Base-by-base conservation (phyloP, 2,329 filamentous ascomycete species). In the Aspergillus costaricaensis region DNA sequence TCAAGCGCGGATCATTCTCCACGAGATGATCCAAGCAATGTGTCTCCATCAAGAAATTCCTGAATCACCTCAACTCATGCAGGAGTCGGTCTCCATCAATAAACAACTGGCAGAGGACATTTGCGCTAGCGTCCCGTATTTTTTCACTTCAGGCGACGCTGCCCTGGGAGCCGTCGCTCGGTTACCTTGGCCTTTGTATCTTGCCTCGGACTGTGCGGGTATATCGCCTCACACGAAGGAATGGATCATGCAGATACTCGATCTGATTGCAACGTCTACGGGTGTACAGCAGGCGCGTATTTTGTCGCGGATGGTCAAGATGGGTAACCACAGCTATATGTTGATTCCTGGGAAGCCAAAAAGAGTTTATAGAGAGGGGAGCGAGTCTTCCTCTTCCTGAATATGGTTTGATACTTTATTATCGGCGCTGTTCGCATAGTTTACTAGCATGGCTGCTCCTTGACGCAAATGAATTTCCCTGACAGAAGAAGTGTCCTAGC, bases 141-240 rank as follows among this genome's bases (percentile, higher is more conserved):
- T 65, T 30, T 65, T 68, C 4, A 55, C 41, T 3, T 57, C 62
- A 0, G 65, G 55, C 9, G 47, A 58, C 4, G 23, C 25, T 14
- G 49, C 32, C 10, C 25, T 67, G 44, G 62, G 60, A 5, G 59
- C 59, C 14, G 36, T 62, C 5, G 3, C 58, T n/a, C 64, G 65
- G 7, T 38, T 65, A 5, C 50, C 58, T 4, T 67, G 64, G 64
- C 66, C 66, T 6, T 58, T 68, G n/a, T 67, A 67, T 7, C 32
- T 67, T 64, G 62, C 64, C 2, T 61, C 57, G 1, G 54, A 57
- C 17, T 60, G 54, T 19, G 25, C 21, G 7, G 59, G 32, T 15
- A 5, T 50, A 27, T 36, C 17, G 1, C 17, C 30, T n/a, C 30
- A 19, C 2, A 51, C 50, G n/a, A 57, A 39, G 15, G 25, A 21